Percentiles rank a stretch among this genome's conserved stretches.
phyloP scores from a whole-genome alignment of 2,329 filamentous ascomycete genomes.

The Emergomyces orientalis region DNA sequence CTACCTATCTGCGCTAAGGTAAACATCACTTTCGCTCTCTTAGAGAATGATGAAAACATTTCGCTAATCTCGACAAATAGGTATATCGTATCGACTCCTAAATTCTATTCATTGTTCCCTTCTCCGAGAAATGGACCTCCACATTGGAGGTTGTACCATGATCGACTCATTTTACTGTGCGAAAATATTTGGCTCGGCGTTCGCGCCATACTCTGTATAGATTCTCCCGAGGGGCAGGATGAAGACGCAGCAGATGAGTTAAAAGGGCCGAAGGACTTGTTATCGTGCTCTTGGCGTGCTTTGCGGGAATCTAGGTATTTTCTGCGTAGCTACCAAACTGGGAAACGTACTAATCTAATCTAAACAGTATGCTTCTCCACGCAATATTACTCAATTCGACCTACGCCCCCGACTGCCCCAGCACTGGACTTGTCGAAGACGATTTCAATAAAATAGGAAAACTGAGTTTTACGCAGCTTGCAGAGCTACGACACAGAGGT shows the following conservation, averaged over 20 bases:
- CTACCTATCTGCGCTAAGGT: constrained; percentile 58
- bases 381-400: constrained; percentile 49
- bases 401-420: constrained; percentile 35
- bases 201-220: constrained; percentile 71
- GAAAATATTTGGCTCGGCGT: constrained; percentile 68
- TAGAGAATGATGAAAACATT: constrained; percentile 3
- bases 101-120: constrained; percentile 29
- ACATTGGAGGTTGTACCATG: constrained; percentile 27
- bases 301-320: constrained; percentile 83
- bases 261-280: constrained; percentile 68
- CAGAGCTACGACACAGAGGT: constrained; percentile 75
- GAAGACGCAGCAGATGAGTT: constrained; percentile 59
- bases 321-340: constrained; percentile 7
- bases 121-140: constrained; percentile 15
- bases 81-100: constrained; percentile 42
- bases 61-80: constrained; percentile 20
- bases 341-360: constrained; percentile 13
- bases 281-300: constrained; percentile 92
- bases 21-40: constrained; percentile 16
- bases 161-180: constrained; percentile 52
- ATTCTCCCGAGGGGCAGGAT: constrained; percentile 79
- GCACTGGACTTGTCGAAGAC: constrained; percentile 42
- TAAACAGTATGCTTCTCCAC: constrained; percentile 59
- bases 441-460: constrained; percentile 60
- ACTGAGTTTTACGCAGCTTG: constrained; percentile 71